Base-by-base conservation (phyloP, 805 yeast species). In the Candida maesae region DNA sequence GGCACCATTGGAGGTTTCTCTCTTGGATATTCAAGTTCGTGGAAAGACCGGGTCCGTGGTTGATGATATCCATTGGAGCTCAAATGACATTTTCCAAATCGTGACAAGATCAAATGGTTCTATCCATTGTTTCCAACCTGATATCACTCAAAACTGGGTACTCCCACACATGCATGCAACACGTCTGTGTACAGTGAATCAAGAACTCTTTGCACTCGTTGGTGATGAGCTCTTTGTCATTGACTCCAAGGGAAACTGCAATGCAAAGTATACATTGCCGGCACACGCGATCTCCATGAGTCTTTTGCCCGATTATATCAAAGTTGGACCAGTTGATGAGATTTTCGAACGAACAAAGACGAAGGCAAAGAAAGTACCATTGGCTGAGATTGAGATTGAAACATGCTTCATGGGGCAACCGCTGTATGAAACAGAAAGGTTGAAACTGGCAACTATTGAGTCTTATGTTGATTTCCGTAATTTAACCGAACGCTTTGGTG, bases 41-140 rank as follows among this genome's bases (percentile, higher is more conserved):
- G 89, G 90, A 2, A 78, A 76, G 50, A 79, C 85, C 1, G 70
- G 79, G 6, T 76, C 84, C 0, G 55, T 66, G 2, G 69, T 81
- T 17, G 63, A 65, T 25, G 68, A 73, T 15, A 59, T 81, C 4
- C 54, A 71, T 19, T 82, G 89, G 88, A 68, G 67, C 27, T 59
- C 63, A 7, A 66, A 66, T 36, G 70, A 73, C 34, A 46, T 52
- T 5, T 65, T 66, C 11, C 51, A 80, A 45, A 76, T 80, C 31
- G 65, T 78, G 14, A 80, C 81, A 19, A 64, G 66, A 40, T 58
- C 67, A 5, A 66, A 74, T 12, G 88, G 88, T 0, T 72, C 84
- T 1, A 59, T 82, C 15, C 88, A 81, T 51, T 78, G 81, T 72
- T 81, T 74, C 55, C 70, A 69, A 34, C 53, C 46, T 23, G 50